Percentiles rank a stretch among this genome's conserved stretches.
Evolutionary conservation across 352 stramenopile species (phyloP).

Genomic region (Elongisporangium undulatum): DNA sequence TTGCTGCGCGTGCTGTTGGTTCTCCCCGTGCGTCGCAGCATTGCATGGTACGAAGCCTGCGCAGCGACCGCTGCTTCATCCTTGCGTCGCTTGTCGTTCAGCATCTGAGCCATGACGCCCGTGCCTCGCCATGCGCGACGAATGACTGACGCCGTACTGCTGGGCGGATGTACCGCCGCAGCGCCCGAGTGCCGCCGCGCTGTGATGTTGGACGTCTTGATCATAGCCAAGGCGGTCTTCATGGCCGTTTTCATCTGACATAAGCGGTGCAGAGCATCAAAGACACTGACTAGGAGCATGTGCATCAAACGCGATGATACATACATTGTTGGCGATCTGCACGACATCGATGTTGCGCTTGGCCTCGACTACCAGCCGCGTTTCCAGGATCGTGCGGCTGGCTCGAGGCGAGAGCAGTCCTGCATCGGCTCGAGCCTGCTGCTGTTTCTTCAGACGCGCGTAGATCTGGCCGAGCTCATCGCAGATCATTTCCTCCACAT

Average conservation of each 20-base stretch:
- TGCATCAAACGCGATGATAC: background rate
- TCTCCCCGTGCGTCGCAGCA: background rate
- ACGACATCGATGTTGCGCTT: conserved; percentile 48
- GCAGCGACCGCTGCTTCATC: background rate
- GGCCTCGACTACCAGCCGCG: conserved; percentile 53
- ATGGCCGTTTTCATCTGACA: conserved; percentile 45
- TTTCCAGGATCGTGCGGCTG: conserved; percentile 43
- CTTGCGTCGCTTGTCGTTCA: conserved; percentile 18
- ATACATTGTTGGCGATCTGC: conserved; percentile 39
- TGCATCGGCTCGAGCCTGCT: conserved; percentile 30
- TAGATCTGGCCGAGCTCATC: conserved; percentile 37
- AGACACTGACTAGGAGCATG: background rate
- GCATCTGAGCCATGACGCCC: conserved; percentile 13
- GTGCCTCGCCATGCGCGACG: conserved; percentile 4
- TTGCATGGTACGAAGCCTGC: conserved; percentile 1
- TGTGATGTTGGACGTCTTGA: conserved; percentile 11
- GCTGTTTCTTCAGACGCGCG: conserved; percentile 33
- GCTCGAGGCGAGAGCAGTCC: conserved; percentile 41
- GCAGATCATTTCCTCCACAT: conserved; percentile 34
- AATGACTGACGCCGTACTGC: background rate
- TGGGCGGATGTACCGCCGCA: background rate
- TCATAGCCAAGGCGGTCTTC: conserved; percentile 16
- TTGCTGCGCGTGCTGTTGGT: background rate
- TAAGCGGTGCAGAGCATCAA: background rate
- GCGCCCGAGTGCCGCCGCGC: conserved; percentile 3